Conservation (phyloP, 2,329 filamentous ascomycete genomes). For the Diaporthe velutina region DNA sequence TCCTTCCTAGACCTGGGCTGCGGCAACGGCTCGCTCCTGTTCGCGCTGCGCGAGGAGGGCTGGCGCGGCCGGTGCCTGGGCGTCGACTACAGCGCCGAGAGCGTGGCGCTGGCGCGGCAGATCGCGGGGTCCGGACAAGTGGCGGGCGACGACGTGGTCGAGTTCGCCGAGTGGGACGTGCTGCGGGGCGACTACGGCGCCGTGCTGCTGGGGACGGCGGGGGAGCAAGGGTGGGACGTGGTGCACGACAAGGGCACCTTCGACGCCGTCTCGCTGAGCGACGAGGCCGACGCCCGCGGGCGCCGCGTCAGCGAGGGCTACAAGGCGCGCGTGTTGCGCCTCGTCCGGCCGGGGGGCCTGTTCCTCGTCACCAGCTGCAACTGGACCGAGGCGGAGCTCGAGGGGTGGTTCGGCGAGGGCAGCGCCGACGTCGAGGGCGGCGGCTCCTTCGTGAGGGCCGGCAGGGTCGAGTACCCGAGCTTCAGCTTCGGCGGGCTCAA, state of each 20-base stretch:
- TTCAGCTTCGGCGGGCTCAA: conserved; percentile 92
- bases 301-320: conserved; percentile 82
- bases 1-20: conserved; percentile 90
- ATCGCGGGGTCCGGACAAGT: conserved; percentile 60
- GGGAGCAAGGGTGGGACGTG: conserved; percentile 78
- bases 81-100: conserved; percentile 86
- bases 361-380: conserved; percentile 96
- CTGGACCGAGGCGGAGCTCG: conserved; percentile 93
- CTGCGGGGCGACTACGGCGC: conserved; percentile 57
- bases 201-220: conserved; percentile 46
- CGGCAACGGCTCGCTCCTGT: conserved; percentile 93
- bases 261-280: conserved; percentile 88
- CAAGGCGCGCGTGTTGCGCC: conserved; percentile 72
- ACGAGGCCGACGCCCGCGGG: conserved; percentile 64
- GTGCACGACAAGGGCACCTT: conserved; percentile 99
- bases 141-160: conserved; percentile 47
- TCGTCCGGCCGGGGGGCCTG: conserved; percentile 79
- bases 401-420: conserved; percentile 75
- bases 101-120: conserved; percentile 78
- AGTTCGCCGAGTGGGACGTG: conserved; percentile 74
- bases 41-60: conserved; percentile 75
- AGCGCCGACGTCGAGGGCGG: conserved; percentile 43
- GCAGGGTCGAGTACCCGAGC: conserved; percentile 82
- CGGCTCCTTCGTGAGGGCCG: conserved; percentile 69
- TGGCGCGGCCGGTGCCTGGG: conserved; percentile 82